phyloP scores from a whole-genome alignment of 176 grass and related monocot genomes.

The Oryza rufipogon region DNA sequence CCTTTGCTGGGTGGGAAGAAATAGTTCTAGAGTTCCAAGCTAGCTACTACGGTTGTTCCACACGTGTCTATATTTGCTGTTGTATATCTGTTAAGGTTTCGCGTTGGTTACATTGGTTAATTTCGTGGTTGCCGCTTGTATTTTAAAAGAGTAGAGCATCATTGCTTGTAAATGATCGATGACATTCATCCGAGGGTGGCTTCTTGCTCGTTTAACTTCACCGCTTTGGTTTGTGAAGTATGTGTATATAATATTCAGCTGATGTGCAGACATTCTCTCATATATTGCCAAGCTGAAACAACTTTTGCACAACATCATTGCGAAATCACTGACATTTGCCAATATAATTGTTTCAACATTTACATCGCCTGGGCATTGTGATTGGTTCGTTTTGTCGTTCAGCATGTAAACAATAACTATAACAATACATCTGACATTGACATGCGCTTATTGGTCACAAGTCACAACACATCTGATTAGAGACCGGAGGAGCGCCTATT shows the following conservation, averaged over 20 bases:
- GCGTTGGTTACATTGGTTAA: slow-evolving; percentile 29
- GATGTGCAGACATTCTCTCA: not conserved
- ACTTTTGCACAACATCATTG: not conserved
- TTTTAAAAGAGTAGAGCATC: slow-evolving; percentile 34
- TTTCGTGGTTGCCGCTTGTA: slow-evolving; percentile 10
- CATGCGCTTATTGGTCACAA: not conserved
- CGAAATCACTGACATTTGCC: not conserved
- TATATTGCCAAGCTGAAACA: not conserved
- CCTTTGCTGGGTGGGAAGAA: slow-evolving; percentile 85
- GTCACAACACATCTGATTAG: not conserved
- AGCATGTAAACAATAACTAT: not conserved
- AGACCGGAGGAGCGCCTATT: not conserved
- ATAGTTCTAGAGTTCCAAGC: slow-evolving; percentile 35
- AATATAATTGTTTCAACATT: not conserved
- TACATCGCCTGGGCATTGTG: not conserved
- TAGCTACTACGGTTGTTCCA: not conserved
- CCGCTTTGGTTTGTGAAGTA: not conserved
- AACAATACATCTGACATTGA: slow-evolving; percentile 2
- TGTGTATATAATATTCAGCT: not conserved
- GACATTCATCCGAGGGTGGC: slow-evolving; percentile 17
- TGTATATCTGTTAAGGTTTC: slow-evolving; percentile 46
- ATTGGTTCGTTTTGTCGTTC: not conserved
- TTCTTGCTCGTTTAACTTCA: not conserved
- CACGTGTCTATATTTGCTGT: slow-evolving; percentile 64
- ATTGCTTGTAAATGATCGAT: slow-evolving; percentile 36